These are phyloP conservation scores for Tulasnella sp. DNA, from an alignment of 768 basidiomycete genomes.

Conservation along the genomic window DNA sequence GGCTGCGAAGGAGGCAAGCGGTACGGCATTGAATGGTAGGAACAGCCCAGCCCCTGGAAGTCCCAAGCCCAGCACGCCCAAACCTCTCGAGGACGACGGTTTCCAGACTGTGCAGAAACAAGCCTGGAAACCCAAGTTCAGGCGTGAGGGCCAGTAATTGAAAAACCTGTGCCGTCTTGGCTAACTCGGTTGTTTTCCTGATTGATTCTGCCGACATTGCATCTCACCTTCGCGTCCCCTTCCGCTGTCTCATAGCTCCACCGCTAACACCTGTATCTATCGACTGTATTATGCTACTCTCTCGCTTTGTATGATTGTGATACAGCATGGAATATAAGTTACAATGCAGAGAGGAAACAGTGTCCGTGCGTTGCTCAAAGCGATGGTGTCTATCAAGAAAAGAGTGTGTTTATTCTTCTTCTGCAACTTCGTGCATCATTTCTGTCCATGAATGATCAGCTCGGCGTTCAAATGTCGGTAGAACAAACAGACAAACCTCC, in stretches of 20 bases:
- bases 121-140: slow-evolving; percentile 24
- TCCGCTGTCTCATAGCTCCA: background rate
- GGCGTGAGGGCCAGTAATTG: background rate
- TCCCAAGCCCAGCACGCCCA: slow-evolving; percentile 12
- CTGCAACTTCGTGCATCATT: slow-evolving; percentile 49
- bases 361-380: background rate
- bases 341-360: slow-evolving; percentile 40
- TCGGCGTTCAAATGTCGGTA: background rate
- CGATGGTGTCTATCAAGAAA: slow-evolving; percentile 1
- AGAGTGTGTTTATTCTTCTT: slow-evolving; percentile 41
- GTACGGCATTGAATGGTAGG: slow-evolving; percentile 32
- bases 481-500: slow-evolving; percentile 49
- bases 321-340: slow-evolving; percentile 30
- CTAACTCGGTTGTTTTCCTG: background rate
- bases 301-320: background rate
- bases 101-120: slow-evolving; percentile 19
- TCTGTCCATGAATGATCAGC: slow-evolving; percentile 33
- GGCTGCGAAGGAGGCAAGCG: slow-evolving; percentile 44
- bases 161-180: background rate
- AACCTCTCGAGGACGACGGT: slow-evolving; percentile 25
- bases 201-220: background rate
- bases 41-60: slow-evolving; percentile 17
- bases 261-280: background rate
- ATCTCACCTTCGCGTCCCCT: background rate
- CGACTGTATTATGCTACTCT: background rate